Base-by-base conservation (phyloP, 345 rosid genomes). In the Populus simonii region DNA sequence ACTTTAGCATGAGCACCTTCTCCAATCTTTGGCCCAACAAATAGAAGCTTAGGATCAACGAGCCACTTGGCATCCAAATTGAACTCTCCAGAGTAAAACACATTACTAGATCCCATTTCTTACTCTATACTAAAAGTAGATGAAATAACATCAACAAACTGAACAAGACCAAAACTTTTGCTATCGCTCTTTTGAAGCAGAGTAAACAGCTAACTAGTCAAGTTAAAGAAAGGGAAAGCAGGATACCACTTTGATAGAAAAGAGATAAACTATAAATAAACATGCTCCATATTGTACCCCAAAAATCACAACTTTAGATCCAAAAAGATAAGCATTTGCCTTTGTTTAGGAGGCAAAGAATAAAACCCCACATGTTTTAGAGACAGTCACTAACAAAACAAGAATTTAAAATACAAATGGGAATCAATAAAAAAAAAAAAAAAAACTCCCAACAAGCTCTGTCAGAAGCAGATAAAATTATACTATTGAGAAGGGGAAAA, bases 1-100 rank as follows among this genome's bases (percentile, higher is more conserved):
- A 96, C 98, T 86, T 96, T 93, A 81, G 98, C 98, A 90, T 94
- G 98, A 79, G 98, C 97, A 67, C 99, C 98, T 81, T 96, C 99
- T 41, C 98, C 98, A 87, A 96, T 90, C 90, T 92, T 93, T 7
- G 99, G 98, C 35, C 99, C 99, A 84, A 96, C 97, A 80, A 91
- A 90, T 20, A 96, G 96, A 74, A 83, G 93, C 89, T 89, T 91
- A 45, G 98, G 91, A 88, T 96, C 97, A 82, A 96, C 84, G 70
- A 96, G 80, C 98, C 97, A 93, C 89, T 89, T 93, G 49, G 83
- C 82, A 80, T 93, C 99, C 90, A 96, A 80, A 86, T 71, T 83
- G 68, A 92, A 88, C 74, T 89, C 92, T 65, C 85, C 86, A 20
- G 83, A 82, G 83, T 86, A 89, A 69, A 93, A 89, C 72, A 79